Evolutionary conservation across 2,329 filamentous ascomycete genomes (phyloP).

Genomic region (Periconia macrospinosa): DNA sequence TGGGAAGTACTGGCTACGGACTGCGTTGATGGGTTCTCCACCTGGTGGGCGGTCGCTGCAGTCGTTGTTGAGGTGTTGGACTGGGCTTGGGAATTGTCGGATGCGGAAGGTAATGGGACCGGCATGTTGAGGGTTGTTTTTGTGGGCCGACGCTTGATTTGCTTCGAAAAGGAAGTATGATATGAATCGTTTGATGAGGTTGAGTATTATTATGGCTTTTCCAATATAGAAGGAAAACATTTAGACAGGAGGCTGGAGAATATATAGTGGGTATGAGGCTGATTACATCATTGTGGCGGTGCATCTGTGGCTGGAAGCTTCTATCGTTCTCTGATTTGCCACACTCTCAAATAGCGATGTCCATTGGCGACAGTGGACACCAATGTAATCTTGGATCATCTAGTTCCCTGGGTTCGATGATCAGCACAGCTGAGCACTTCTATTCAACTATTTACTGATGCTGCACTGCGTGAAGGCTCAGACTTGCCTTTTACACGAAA

Average conservation of each 20-base stretch:
- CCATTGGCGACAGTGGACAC: too few species aligned
- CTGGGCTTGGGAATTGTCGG: constrained; percentile 12
- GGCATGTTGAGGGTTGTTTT: constrained; percentile 21
- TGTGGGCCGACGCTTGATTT: background rate
- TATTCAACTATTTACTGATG: background rate
- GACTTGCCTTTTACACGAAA: constrained; percentile 36
- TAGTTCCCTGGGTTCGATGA: too few species aligned
- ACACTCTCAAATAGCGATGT: too few species aligned
- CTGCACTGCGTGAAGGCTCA: constrained; percentile 19
- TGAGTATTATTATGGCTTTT: background rate
- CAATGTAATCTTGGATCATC: too few species aligned
- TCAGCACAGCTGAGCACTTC: background rate
- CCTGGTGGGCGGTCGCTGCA: constrained; percentile 27
- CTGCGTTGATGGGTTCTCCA: constrained; percentile 24
- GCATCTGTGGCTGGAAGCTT: constrained; percentile 28
- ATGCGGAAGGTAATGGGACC: constrained; percentile 27
- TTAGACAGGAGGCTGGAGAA: background rate
- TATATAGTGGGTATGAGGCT: background rate
- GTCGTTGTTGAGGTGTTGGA: constrained; percentile 22
- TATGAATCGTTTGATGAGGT: background rate
- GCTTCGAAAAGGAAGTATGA: background rate
- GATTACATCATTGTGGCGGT: constrained; percentile 31
- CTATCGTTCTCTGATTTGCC: too few species aligned
- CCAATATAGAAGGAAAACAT: background rate
- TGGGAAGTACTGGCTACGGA: constrained; percentile 29